phyloP scores from a whole-genome alignment of 176 grass and related monocot species.

The Calamus simplicifolius region DNA sequence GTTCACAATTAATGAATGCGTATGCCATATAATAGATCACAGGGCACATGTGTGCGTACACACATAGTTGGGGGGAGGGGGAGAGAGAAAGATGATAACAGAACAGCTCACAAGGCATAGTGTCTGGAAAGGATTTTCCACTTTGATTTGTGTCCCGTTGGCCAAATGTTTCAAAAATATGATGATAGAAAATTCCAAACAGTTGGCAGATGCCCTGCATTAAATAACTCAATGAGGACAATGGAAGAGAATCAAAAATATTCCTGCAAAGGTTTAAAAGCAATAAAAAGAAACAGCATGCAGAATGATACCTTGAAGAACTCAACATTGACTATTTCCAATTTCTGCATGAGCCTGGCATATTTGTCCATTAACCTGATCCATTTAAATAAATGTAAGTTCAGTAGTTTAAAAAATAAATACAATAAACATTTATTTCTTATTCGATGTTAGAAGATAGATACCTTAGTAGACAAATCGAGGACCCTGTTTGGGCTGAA shows the following conservation, averaged over 20 bases:
- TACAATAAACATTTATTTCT: background rate
- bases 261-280: background rate
- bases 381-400: background rate
- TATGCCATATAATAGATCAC: no score
- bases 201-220: conserved; percentile 80
- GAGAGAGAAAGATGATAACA: background rate
- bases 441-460: conserved; percentile 20
- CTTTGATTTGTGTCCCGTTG: conserved; percentile 52
- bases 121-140: conserved; percentile 51
- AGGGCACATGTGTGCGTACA: no score
- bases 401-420: background rate
- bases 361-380: conserved; percentile 99
- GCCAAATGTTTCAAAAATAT: conserved; percentile 88
- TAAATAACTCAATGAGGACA: conserved; percentile 28
- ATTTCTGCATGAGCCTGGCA: conserved; percentile 94
- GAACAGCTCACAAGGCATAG: conserved; percentile 52
- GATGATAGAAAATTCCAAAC: conserved; percentile 92
- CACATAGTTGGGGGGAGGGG: background rate
- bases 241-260: conserved; percentile 12
- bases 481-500: conserved; percentile 88
- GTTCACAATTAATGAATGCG: background rate
- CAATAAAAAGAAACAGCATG: conserved; percentile 7
- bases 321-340: conserved; percentile 89
- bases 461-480: conserved; percentile 91
- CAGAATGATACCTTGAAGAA: conserved; percentile 69